Evolutionary conservation across 2,329 filamentous ascomycete genomes (phyloP), one percentile per base, ranked within the genome.

Genomic region (Diaporthe citriasiana): DNA sequence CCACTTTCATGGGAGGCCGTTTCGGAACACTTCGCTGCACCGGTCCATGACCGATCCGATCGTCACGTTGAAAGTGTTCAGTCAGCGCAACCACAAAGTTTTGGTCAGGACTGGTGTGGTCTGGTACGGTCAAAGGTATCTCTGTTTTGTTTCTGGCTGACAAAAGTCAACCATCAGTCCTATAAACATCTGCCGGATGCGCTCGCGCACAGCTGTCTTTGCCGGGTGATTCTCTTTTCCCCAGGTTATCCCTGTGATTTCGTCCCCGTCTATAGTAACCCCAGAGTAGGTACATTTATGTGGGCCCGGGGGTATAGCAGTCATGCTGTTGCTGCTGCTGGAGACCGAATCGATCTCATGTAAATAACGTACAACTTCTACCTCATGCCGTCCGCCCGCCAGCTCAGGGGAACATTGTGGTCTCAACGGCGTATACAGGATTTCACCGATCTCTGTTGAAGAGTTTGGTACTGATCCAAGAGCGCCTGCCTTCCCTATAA

Each of bases 1-100:
- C 63, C 63, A 68, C 63, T 40, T 53, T 30, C 63, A 68, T 40
- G 63, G 63, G 63, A 68, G 63, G 63, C 63, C 63, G 45, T 68
- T 38, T 68, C 63, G 45, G 63, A 35, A 53, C n/a, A 27, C 47
- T 13, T 51, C 33, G 33, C 19, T 65, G 59, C 40, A n/a, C 8
- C 42, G 15, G 30, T 51, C 15, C 33, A 45, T 66, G 30, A 15
- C 30, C 33, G 63, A 53, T 53, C 63, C 8, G 53, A 68, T 47
- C 7, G 47, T 53, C 63, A 27, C n/a, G 12, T 19, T 40, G 33
- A 68, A 12, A 17, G n/a, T 30, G 15, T 27, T 22, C 38, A 27
- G 6, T 38, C 22, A 66, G 40, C 13, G 27, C 42, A 66, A 19
- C 27, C 8, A 53, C 8, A 53, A 53, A 38, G 22, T 40, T 22